Percentiles rank a stretch among this genome's conserved stretches.
Conservation (phyloP, 306 rosid genomes). For the Prunus davidiana region DNA sequence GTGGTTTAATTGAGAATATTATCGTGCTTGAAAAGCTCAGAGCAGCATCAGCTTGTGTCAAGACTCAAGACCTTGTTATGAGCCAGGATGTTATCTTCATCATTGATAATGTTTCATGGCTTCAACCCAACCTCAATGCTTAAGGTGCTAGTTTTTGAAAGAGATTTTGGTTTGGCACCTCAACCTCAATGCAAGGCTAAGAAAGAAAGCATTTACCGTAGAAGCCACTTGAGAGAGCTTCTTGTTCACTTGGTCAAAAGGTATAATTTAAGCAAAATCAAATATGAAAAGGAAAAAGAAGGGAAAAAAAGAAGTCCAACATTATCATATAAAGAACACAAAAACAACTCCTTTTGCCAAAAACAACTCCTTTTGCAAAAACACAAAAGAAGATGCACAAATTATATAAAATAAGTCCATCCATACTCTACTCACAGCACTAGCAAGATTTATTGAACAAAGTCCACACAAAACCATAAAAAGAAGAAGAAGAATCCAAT, state of each 20-base stretch:
- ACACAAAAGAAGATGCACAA: not conserved
- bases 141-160: too few species aligned
- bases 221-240: too few species aligned
- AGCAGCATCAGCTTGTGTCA: too few species aligned
- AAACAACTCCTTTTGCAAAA: not conserved
- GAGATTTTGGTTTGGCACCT: too few species aligned
- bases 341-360: not conserved
- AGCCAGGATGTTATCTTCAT: too few species aligned
- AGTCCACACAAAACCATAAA: constrained; percentile 5
- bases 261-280: not conserved
- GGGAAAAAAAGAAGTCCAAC: not conserved
- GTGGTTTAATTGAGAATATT: too few species aligned
- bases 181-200: not conserved
- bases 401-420: not conserved
- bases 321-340: not conserved
- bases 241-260: too few species aligned
- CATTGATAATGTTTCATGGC: too few species aligned
- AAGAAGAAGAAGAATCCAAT: not conserved
- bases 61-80: too few species aligned
- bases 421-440: not conserved
- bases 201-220: not conserved
- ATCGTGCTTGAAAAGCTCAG: too few species aligned
- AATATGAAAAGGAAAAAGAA: not conserved
- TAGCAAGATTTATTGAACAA: not conserved
- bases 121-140: too few species aligned